These are phyloP conservation scores for Blastobotrys petasosporus DNA, from an alignment of 1,139 yeast species.

Conservation along the genomic window DNA sequence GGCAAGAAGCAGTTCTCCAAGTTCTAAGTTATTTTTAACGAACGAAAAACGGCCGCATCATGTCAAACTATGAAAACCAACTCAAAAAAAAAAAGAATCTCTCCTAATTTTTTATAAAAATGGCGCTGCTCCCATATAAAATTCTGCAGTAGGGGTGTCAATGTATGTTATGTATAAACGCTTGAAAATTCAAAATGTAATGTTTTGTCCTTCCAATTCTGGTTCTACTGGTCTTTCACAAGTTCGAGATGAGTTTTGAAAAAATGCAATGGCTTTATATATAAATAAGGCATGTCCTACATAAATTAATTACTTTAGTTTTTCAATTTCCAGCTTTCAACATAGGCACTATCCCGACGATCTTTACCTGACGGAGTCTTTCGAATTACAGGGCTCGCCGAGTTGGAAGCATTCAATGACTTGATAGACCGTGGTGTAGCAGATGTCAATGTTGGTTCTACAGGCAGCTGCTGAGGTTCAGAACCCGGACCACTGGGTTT, in stretches of 20 bases:
- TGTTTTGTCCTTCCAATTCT: background rate
- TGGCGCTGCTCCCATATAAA: too few species aligned
- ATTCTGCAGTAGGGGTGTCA: too few species aligned
- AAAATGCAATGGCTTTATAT: background rate
- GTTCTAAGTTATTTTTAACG: constrained; percentile 50
- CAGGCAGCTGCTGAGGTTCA: too few species aligned
- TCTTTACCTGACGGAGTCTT: too few species aligned
- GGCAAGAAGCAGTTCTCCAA: constrained; percentile 89
- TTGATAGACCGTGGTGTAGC: too few species aligned
- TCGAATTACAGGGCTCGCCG: too few species aligned
- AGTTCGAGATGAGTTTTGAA: background rate
- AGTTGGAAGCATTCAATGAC: too few species aligned
- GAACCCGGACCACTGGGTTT: background rate
- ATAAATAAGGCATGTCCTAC: background rate
- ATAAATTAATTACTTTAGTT: constrained; percentile 2
- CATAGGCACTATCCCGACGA: constrained; percentile 3
- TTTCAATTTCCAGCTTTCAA: constrained; percentile 14
- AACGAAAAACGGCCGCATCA: too few species aligned
- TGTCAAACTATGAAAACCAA: too few species aligned
- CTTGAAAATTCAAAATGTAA: background rate
- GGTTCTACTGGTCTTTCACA: background rate
- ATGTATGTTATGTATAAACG: constrained; percentile 1
- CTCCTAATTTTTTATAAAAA: too few species aligned
- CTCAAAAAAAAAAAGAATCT: too few species aligned
- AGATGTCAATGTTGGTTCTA: too few species aligned